These are phyloP conservation scores for Fusarium nygamai DNA, from an alignment of 2,329 filamentous ascomycete species.

Conservation along the genomic window DNA sequence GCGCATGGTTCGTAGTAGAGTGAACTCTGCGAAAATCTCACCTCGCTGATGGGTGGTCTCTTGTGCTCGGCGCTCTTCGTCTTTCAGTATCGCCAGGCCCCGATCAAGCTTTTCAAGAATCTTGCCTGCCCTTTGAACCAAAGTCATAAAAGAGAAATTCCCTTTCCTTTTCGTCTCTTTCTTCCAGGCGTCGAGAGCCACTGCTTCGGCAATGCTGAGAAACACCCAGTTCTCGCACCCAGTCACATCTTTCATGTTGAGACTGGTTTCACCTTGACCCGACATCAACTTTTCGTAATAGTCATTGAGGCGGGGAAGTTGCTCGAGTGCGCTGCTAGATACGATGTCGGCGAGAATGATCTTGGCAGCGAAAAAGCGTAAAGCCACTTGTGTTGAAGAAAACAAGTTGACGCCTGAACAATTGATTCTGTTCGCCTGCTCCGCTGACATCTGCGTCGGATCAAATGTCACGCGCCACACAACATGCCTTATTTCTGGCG, in stretches of 20 bases:
- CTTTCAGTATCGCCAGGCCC: neutral
- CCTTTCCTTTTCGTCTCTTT: neutral
- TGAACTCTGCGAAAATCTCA: neutral
- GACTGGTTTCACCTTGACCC: rapidly evolving
- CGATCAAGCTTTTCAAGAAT: neutral
- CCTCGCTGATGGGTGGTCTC: neutral
- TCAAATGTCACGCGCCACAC: neutral
- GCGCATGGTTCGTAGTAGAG: neutral
- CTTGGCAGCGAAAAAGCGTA: constrained; percentile 48
- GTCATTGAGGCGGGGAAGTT: neutral
- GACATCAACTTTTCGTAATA: neutral
- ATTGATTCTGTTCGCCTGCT: neutral
- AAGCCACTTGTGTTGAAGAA: constrained; percentile 47
- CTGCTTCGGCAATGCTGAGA: neutral
- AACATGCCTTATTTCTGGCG: neutral
- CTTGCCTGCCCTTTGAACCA: neutral
- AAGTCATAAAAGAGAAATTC: neutral
- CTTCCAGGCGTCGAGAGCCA: constrained; percentile 1
- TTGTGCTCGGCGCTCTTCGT: neutral
- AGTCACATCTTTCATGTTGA: neutral
- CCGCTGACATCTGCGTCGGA: neutral
- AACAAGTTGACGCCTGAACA: neutral
- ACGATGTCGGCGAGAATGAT: constrained; percentile 44
- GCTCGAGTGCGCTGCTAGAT: neutral
- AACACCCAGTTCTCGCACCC: constrained; percentile 21